Percentiles rank a stretch among this genome's conserved stretches.
Conservation (phyloP, 2,329 filamentous ascomycete species). For the Ophiocordyceps sinensis region DNA sequence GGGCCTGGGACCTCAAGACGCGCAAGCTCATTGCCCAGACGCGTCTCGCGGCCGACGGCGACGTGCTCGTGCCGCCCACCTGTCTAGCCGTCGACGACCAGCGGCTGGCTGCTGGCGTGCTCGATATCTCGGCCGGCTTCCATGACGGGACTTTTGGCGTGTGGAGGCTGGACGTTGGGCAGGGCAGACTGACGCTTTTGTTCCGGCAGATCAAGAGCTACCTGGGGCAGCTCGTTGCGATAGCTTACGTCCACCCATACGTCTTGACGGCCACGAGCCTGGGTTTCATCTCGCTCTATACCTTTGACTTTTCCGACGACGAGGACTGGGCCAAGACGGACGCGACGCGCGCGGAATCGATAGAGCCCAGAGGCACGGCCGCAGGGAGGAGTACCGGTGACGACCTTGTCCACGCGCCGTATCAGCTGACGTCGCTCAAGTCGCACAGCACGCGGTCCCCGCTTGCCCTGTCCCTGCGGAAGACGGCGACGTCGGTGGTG, state of each 20-base stretch:
- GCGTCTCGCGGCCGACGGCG: conserved; percentile 14
- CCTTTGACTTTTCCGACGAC: conserved; percentile 28
- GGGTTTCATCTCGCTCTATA: conserved; percentile 65
- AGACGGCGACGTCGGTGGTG: conserved; percentile 46
- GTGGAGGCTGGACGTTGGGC: conserved; percentile 42
- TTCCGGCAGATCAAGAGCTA: conserved; percentile 48
- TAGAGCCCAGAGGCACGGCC: no score
- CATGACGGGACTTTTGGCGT: conserved; percentile 56
- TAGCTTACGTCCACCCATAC: conserved; percentile 63
- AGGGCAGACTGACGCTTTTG: conserved; percentile 26
- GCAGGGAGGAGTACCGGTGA: background rate
- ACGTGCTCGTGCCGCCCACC: conserved; percentile 30
- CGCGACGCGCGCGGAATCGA: background rate
- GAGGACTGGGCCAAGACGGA: background rate
- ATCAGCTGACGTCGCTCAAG: conserved; percentile 60
- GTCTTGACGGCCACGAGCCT: conserved; percentile 63
- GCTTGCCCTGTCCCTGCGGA: conserved; percentile 70
- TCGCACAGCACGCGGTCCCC: conserved; percentile 70
- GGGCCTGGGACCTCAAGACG: conserved; percentile 63
- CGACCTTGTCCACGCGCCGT: conserved; percentile 11
- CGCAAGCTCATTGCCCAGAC: conserved; percentile 42
- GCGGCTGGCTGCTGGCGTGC: conserved; percentile 21
- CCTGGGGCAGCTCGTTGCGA: conserved; percentile 51
- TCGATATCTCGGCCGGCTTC: conserved; percentile 57
- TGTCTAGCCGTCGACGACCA: conserved; percentile 52